These are phyloP conservation scores for Arthrobotrys pseudoclavata DNA, from an alignment of 2,329 filamentous ascomycete genomes.

Conservation along the genomic window DNA sequence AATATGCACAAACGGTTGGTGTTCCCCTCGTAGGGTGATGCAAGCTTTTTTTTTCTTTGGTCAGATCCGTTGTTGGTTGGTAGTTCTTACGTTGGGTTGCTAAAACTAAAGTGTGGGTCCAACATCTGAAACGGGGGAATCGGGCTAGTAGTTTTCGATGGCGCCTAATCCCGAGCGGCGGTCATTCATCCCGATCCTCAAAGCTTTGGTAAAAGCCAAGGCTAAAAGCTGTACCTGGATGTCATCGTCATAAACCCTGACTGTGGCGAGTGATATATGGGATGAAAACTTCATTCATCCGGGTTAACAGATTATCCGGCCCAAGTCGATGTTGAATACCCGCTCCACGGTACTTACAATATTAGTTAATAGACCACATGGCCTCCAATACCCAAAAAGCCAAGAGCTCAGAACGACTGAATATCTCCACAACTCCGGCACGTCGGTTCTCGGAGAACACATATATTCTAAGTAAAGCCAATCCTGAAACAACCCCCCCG, in stretches of 20 bases:
- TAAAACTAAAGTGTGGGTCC: slow-evolving; percentile 21
- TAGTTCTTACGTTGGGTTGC: not conserved
- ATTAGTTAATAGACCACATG: slow-evolving; percentile 14
- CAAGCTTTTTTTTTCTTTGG: slow-evolving; percentile 28
- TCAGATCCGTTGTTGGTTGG: slow-evolving; percentile 25
- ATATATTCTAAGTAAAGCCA: slow-evolving; percentile 6
- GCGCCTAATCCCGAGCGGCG: slow-evolving; percentile 40
- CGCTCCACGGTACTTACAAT: slow-evolving; percentile 5
- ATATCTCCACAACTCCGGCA: slow-evolving; percentile 10
- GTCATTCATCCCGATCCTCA: slow-evolving; percentile 13
- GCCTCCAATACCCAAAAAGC: slow-evolving; percentile 1
- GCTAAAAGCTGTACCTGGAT: slow-evolving; percentile 2
- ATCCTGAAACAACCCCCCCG: slow-evolving; percentile 24
- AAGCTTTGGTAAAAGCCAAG: not conserved
- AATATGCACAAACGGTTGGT: slow-evolving; percentile 45
- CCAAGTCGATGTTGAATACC: not conserved
- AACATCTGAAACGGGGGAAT: slow-evolving; percentile 46
- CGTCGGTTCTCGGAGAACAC: slow-evolving; percentile 26
- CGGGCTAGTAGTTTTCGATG: slow-evolving; percentile 21
- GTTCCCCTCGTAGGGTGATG: slow-evolving; percentile 46
- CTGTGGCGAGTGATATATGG: slow-evolving; percentile 30
- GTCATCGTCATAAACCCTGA: slow-evolving; percentile 21
- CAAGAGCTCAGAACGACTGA: not conserved
- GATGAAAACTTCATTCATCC: slow-evolving; percentile 21
- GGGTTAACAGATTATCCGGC: slow-evolving; percentile 25